Conservation (phyloP, 176 grass and related monocot species). For the Aegilops longissima region DNA sequence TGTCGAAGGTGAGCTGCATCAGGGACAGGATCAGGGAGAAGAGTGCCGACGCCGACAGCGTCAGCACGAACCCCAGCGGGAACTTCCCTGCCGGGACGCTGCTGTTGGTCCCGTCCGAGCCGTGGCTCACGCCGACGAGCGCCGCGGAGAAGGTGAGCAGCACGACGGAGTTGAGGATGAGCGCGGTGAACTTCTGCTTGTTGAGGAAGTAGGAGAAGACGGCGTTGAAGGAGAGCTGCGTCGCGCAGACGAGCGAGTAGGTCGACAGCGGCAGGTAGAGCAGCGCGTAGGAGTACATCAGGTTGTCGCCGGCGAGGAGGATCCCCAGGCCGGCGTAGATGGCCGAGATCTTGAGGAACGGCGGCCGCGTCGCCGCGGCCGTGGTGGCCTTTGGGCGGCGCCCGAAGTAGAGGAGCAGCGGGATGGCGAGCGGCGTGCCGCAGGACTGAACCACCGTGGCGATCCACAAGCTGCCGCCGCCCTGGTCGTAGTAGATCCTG, state of each 20-base stretch:
- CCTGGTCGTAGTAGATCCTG: conserved; percentile 55
- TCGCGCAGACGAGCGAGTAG: conserved; percentile 51
- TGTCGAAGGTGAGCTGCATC: conserved; percentile 65
- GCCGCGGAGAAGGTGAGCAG: conserved; percentile 67
- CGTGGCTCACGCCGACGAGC: conserved; percentile 37
- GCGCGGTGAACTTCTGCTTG: conserved; percentile 50
- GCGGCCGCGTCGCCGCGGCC: background rate
- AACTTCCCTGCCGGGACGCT: conserved; percentile 36
- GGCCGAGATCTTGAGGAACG: conserved; percentile 28
- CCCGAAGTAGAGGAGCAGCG: conserved; percentile 34
- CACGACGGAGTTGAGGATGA: conserved; percentile 68
- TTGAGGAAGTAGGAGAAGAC: conserved; percentile 80
- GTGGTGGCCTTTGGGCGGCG: background rate
- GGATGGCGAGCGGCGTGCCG: conserved; percentile 45
- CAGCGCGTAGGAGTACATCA: conserved; percentile 75
- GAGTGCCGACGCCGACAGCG: conserved; percentile 48
- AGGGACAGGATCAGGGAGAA: conserved; percentile 72
- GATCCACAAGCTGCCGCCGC: conserved; percentile 48
- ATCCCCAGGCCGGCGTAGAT: conserved; percentile 54
- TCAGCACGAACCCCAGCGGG: conserved; percentile 43
- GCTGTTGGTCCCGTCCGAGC: conserved; percentile 28
- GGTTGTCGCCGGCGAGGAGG: conserved; percentile 52
- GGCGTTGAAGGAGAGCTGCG: conserved; percentile 67
- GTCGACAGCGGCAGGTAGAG: conserved; percentile 68
- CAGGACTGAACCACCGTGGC: conserved; percentile 54